Evolutionary conservation across 2,329 filamentous ascomycete genomes (phyloP).

Genomic region (Leptosphaerulina australis): DNA sequence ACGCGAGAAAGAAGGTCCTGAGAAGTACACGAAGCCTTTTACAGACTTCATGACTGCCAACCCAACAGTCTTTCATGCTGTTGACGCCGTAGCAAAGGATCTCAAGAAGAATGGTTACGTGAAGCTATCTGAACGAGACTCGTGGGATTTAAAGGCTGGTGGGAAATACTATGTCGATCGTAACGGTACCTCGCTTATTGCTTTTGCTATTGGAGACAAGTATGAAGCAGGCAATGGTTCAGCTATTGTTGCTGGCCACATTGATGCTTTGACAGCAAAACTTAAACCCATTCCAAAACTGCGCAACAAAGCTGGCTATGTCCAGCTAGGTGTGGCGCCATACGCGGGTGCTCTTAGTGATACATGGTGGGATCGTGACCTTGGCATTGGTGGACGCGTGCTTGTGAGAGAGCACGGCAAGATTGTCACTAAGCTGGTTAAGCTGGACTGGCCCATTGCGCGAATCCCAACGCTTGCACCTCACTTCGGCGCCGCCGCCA

Average conservation of each 20-base stretch:
- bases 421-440: slow-evolving; percentile 81
- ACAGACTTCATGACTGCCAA: slow-evolving; percentile 86
- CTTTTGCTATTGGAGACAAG: slow-evolving; percentile 79
- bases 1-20: slow-evolving; percentile 37
- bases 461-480: slow-evolving; percentile 89
- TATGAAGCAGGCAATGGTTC: slow-evolving; percentile 87
- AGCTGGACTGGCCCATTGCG: slow-evolving; percentile 90
- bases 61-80: slow-evolving; percentile 91
- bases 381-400: slow-evolving; percentile 88
- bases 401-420: slow-evolving; percentile 81
- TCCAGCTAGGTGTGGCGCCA: slow-evolving; percentile 88
- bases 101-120: slow-evolving; percentile 75
- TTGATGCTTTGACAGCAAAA: slow-evolving; percentile 88
- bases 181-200: slow-evolving; percentile 84
- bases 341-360: slow-evolving; percentile 86
- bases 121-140: slow-evolving; percentile 78
- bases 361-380: slow-evolving; percentile 97
- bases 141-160: slow-evolving; percentile 79
- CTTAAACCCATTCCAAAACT: slow-evolving; percentile 89
- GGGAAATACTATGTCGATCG: slow-evolving; percentile 89
- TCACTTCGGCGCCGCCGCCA: slow-evolving; percentile 80
- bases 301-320: slow-evolving; percentile 81
- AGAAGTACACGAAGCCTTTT: slow-evolving; percentile 77
- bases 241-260: slow-evolving; percentile 87
- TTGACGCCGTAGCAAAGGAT: slow-evolving; percentile 76